Conservation (phyloP, 2,329 filamentous ascomycete genomes). For the Fusarium albosuccineum region DNA sequence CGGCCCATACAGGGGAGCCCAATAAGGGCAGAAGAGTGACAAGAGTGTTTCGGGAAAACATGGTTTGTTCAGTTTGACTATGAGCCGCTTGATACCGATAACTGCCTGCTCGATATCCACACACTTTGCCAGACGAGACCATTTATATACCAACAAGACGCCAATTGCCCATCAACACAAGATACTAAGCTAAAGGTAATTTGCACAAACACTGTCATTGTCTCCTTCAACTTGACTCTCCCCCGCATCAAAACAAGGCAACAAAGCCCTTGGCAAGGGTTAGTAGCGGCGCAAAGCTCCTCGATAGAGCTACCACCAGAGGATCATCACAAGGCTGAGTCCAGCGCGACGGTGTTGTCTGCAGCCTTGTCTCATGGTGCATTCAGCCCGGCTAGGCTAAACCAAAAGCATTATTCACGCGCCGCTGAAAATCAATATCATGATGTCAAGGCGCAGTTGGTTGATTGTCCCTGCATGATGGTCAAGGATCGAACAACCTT, state of each 20-base stretch:
- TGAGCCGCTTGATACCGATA: too few relatives aligned
- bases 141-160: not conserved
- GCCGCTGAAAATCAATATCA: conserved; percentile 15
- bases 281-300: not conserved
- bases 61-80: not conserved
- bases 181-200: too few relatives aligned
- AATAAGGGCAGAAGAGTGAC: not conserved
- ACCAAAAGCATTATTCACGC: conserved; percentile 18
- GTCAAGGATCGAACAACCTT: too few relatives aligned
- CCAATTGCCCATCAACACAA: not conserved
- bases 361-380: not conserved
- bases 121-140: not conserved
- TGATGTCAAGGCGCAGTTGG: not conserved
- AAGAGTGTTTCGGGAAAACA: not conserved
- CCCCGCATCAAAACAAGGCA: not conserved
- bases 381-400: conserved; percentile 6
- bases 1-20: conserved; percentile 1
- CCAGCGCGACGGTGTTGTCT: not conserved
- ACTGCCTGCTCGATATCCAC: too few relatives aligned
- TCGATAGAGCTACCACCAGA: not conserved
- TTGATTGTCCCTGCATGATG: too few relatives aligned
- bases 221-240: not conserved
- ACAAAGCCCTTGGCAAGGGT: not conserved
- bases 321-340: not conserved
- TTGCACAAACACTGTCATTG: not conserved